These are phyloP conservation scores for Ramichloridium luteum DNA, from an alignment of 2,329 filamentous ascomycete genomes.

Conservation along the genomic window DNA sequence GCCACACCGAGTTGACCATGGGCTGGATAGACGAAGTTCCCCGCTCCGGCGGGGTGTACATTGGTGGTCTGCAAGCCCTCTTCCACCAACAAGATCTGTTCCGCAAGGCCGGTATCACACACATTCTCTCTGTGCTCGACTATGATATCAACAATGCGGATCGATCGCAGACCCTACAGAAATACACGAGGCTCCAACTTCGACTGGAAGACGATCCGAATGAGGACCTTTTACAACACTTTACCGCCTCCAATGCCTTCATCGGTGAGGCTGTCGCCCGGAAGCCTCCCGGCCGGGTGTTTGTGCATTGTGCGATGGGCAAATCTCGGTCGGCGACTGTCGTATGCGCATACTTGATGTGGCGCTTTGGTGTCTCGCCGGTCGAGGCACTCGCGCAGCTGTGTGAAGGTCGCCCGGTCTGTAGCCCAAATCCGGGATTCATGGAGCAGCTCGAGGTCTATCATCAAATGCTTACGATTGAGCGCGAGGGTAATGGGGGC, in stretches of 20 bases:
- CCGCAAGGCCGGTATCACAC: constrained; percentile 62
- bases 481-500: constrained; percentile 5
- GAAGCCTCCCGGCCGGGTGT: constrained; percentile 44
- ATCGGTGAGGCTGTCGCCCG: constrained; percentile 60
- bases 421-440: constrained; percentile 74
- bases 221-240: constrained; percentile 68
- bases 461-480: constrained; percentile 53
- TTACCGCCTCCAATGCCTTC: constrained; percentile 58
- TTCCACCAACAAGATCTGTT: constrained; percentile 45
- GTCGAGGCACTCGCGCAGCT: constrained; percentile 58
- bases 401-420: constrained; percentile 59
- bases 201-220: constrained; percentile 83
- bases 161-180: constrained; percentile 42
- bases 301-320: constrained; percentile 78
- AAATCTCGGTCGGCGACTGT: constrained; percentile 83
- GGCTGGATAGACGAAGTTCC: constrained; percentile 31
- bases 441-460: constrained; percentile 77
- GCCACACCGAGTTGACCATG: too few species aligned
- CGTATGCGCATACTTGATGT: constrained; percentile 71
- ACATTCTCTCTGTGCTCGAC: constrained; percentile 69
- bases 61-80: constrained; percentile 30
- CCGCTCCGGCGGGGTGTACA: constrained; percentile 26
- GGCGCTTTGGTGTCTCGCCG: constrained; percentile 37
- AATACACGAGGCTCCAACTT: constrained; percentile 55
- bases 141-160: constrained; percentile 47